Conservation (phyloP, 2,329 filamentous ascomycete species). For the Xylariales sp. region DNA sequence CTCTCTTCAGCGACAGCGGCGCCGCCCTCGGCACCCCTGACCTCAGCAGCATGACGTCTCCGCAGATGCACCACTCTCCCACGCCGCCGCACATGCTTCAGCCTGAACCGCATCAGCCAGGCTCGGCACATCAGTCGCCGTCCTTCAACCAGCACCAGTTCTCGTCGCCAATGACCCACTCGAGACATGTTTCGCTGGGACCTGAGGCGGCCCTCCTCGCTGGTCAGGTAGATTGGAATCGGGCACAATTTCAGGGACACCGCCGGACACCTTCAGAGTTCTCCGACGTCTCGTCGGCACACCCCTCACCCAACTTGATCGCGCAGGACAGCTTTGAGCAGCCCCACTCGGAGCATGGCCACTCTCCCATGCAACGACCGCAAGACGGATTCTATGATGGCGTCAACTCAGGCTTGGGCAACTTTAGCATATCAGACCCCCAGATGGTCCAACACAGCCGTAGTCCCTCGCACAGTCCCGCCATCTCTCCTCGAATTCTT, state of each 20-base stretch:
- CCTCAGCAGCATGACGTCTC: slow-evolving; percentile 49
- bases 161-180: slow-evolving; percentile 45
- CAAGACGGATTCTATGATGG: slow-evolving; percentile 75
- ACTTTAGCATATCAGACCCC: slow-evolving; percentile 74
- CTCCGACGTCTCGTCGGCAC: slow-evolving; percentile 83
- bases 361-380: slow-evolving; percentile 76
- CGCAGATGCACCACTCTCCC: slow-evolving; percentile 51
- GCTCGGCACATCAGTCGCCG: slow-evolving; percentile 52
- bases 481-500: slow-evolving; percentile 58
- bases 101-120: slow-evolving; percentile 44
- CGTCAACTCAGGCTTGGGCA: slow-evolving; percentile 65
- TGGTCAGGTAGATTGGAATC: slow-evolving; percentile 51
- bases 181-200: slow-evolving; percentile 48
- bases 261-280: slow-evolving; percentile 84
- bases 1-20: slow-evolving; percentile 53
- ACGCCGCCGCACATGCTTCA: slow-evolving; percentile 53
- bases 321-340: slow-evolving; percentile 74
- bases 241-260: slow-evolving; percentile 70
- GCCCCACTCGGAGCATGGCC: slow-evolving; percentile 54
- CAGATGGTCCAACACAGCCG: slow-evolving; percentile 67
- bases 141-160: slow-evolving; percentile 54
- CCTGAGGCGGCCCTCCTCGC: slow-evolving; percentile 54
- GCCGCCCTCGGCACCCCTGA: slow-evolving; percentile 40
- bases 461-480: slow-evolving; percentile 73
- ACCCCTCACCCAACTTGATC: slow-evolving; percentile 76